Percentiles rank a stretch among this genome's conserved stretches.
Evolutionary conservation across 2,329 filamentous ascomycete genomes (phyloP).

Genomic region (Fusarium albosuccineum): DNA sequence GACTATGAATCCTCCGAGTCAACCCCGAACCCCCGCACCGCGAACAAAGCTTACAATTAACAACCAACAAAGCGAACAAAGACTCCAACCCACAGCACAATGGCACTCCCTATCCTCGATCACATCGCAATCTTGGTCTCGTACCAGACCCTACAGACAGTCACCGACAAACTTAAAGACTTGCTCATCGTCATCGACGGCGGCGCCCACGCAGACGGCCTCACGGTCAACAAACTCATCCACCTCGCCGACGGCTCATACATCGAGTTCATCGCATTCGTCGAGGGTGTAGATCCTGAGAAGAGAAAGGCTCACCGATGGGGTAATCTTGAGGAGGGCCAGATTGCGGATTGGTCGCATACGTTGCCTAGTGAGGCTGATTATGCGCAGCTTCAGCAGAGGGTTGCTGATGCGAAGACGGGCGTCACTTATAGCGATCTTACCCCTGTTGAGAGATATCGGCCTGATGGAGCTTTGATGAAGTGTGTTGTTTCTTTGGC

Average conservation of each 20-base stretch:
- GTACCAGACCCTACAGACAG: conserved; percentile 57
- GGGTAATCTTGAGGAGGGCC: conserved; percentile 64
- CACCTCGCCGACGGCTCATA: conserved; percentile 74
- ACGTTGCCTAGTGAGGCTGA: conserved; percentile 54
- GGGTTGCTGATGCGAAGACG: conserved; percentile 49
- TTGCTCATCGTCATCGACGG: conserved; percentile 71
- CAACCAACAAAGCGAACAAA: neutral
- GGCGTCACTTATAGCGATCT: conserved; percentile 63
- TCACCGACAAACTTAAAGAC: conserved; percentile 64
- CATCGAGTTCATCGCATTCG: conserved; percentile 75
- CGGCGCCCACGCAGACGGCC: conserved; percentile 71
- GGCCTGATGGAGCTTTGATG: conserved; percentile 67
- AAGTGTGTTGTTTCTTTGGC: conserved; percentile 70
- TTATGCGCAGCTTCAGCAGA: conserved; percentile 54
- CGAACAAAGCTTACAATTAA: neutral
- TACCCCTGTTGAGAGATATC: conserved; percentile 64
- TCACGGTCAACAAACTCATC: conserved; percentile 73
- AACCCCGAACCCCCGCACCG: conserved; percentile 37
- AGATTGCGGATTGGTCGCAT: conserved; percentile 72
- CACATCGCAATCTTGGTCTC: conserved; percentile 75
- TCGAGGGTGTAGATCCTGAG: conserved; percentile 57
- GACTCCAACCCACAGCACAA: conserved; percentile 3
- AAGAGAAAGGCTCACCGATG: conserved; percentile 67
- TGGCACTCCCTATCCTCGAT: conserved; percentile 60
- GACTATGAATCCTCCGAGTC: conserved; percentile 17